A percentile compares a stretch with the other conserved stretches of the same genome.
These are phyloP conservation scores for Vitis hybrid DNA, from an alignment of 177 flowering plant genomes.

Conservation along the genomic window DNA sequence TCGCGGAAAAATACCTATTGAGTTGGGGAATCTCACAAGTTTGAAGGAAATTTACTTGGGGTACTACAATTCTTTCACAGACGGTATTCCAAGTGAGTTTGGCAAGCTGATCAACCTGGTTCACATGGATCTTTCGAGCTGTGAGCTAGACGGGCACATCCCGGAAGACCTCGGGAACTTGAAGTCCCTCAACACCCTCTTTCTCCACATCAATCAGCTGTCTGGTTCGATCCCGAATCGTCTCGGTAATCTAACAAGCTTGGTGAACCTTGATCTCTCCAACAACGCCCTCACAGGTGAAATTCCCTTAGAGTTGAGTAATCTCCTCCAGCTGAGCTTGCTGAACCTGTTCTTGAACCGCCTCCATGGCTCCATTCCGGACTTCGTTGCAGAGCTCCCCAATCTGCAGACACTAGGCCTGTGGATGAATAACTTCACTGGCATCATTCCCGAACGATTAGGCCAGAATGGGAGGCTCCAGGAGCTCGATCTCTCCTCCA, in stretches of 20 bases:
- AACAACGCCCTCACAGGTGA: constrained; percentile 77
- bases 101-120: constrained; percentile 65
- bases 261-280: constrained; percentile 77
- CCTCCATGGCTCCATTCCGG: constrained; percentile 82
- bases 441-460: constrained; percentile 62
- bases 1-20: constrained; percentile 66
- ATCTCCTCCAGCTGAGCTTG: constrained; percentile 56
- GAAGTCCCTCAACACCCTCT: constrained; percentile 64
- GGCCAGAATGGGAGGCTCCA: constrained; percentile 69
- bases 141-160: constrained; percentile 70
- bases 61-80: constrained; percentile 71
- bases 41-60: constrained; percentile 70
- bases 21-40: constrained; percentile 77
- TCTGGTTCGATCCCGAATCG: constrained; percentile 70
- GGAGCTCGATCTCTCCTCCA: constrained; percentile 73
- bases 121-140: constrained; percentile 67
- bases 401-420: constrained; percentile 56
- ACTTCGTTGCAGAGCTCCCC: constrained; percentile 59
- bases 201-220: constrained; percentile 59
- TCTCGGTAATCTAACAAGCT: constrained; percentile 65
- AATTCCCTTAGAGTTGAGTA: constrained; percentile 62
- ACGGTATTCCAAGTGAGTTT: constrained; percentile 78
- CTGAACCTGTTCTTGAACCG: constrained; percentile 82
- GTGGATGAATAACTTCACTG: constrained; percentile 93
- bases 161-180: constrained; percentile 73